Evolutionary conservation across 2,329 filamentous ascomycete species (phyloP).

Genomic region (Stagonosporopsis vannaccii): DNA sequence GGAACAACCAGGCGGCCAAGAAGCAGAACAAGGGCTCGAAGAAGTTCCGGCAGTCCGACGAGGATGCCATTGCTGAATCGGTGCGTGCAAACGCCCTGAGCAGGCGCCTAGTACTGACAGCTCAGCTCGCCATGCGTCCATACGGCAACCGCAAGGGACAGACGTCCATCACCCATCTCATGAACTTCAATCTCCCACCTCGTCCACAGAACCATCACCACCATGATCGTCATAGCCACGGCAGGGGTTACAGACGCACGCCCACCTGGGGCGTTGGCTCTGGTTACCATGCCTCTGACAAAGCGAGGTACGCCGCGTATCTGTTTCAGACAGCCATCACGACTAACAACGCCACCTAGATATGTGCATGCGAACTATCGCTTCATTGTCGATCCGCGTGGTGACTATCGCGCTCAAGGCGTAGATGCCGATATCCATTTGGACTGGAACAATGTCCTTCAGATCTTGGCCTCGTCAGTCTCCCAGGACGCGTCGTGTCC

Average conservation of each 20-base stretch:
- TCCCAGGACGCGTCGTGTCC: constrained; percentile 90
- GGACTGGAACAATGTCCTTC: constrained; percentile 89
- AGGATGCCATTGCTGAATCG: constrained; percentile 86
- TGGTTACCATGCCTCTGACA: constrained; percentile 88
- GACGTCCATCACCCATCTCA: constrained; percentile 94
- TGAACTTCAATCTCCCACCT: constrained; percentile 86
- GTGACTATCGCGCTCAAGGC: constrained; percentile 80
- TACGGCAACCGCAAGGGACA: constrained; percentile 82
- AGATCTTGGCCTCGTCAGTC: constrained; percentile 88
- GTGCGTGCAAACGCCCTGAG: constrained; percentile 57
- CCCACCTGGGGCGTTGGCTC: constrained; percentile 86
- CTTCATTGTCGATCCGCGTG: constrained; percentile 87
- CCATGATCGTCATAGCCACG: constrained; percentile 62
- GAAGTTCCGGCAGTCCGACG: constrained; percentile 75
- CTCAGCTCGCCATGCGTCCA: constrained; percentile 67
- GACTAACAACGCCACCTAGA: constrained; percentile 51
- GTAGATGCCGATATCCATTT: constrained; percentile 87
- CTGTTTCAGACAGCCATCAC: neutral
- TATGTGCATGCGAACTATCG: constrained; percentile 97
- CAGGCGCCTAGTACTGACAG: constrained; percentile 18
- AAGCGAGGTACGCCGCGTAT: constrained; percentile 70
- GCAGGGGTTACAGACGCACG: constrained; percentile 66
- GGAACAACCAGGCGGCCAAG: constrained; percentile 77
- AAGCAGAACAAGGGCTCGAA: constrained; percentile 86
- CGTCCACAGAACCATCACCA: constrained; percentile 68